Conservation (phyloP, 768 basidiomycete species). For the Mycena haematopus region DNA sequence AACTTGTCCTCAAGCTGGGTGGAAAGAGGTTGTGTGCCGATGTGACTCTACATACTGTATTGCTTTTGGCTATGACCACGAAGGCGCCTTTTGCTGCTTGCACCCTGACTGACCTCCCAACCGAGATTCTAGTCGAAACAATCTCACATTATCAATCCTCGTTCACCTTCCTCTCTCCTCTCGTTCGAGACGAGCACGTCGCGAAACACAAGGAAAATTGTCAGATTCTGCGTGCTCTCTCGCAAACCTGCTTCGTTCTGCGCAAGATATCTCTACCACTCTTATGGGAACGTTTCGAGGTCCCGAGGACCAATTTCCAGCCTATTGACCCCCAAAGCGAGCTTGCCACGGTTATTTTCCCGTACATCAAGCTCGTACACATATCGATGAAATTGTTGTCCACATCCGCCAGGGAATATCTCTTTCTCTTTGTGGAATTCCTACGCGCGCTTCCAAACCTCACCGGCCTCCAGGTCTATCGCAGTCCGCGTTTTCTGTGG, state of each 20-base stretch:
- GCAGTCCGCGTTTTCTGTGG: background rate
- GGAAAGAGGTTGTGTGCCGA: background rate
- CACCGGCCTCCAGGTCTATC: constrained; percentile 11
- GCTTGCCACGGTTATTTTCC: constrained; percentile 1
- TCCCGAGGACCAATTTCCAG: background rate
- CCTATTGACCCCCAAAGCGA: background rate
- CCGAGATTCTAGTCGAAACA: constrained; percentile 1
- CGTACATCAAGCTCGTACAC: constrained; percentile 13
- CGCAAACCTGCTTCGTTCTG: background rate
- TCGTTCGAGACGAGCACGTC: background rate
- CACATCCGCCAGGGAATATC: background rate
- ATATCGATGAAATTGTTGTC: constrained; percentile 2
- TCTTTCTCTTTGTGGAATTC: constrained; percentile 14
- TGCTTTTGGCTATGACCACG: no score
- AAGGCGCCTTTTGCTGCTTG: no score
- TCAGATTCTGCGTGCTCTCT: background rate
- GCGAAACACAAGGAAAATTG: background rate
- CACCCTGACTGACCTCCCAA: background rate
- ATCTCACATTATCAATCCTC: background rate
- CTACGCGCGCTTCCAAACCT: constrained; percentile 9
- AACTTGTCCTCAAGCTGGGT: no score
- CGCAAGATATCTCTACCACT: background rate
- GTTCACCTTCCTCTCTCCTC: background rate
- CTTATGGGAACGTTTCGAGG: constrained; percentile 3
- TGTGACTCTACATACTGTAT: no score